phyloP scores from a whole-genome alignment of 139 green algal species.

The Helicosporidium sp. region DNA sequence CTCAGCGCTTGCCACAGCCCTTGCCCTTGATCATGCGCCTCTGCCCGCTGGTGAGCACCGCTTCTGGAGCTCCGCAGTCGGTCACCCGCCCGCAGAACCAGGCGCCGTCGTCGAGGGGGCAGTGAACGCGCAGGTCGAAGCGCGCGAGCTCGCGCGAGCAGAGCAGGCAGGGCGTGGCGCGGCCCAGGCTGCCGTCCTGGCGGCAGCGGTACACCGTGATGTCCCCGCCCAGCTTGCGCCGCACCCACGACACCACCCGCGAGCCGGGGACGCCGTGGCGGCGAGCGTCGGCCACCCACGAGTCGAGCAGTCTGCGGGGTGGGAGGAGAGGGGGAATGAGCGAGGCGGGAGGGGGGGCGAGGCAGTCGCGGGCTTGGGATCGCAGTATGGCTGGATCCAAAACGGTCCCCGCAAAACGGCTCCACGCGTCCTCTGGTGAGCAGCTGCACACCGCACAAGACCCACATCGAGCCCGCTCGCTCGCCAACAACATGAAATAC shows the following conservation, averaged over 20 bases:
- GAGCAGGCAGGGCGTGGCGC: constrained; percentile 33
- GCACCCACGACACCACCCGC: constrained; percentile 32
- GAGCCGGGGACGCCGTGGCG: constrained; percentile 26
- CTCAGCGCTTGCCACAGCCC: neutral
- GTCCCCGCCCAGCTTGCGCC: constrained; percentile 35
- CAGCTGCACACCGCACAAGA: too few relatives aligned
- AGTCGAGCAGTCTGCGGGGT: constrained; percentile 36
- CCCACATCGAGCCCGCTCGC: too few relatives aligned
- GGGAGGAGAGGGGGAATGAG: too few relatives aligned
- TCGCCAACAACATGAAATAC: too few relatives aligned
- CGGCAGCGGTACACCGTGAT: constrained; percentile 31
- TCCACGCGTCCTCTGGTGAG: too few relatives aligned
- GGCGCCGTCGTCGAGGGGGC: constrained; percentile 1
- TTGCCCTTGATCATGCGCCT: neutral
- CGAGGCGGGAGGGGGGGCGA: too few relatives aligned
- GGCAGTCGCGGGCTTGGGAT: too few relatives aligned
- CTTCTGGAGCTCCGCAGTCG: neutral
- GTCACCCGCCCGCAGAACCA: constrained; percentile 5
- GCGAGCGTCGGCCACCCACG: constrained; percentile 18
- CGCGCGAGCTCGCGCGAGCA: constrained; percentile 28
- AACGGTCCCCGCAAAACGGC: too few relatives aligned
- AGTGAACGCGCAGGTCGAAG: constrained; percentile 32
- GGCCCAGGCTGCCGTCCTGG: constrained; percentile 34
- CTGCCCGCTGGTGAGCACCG: constrained; percentile 5
- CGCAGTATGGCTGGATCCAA: too few relatives aligned